Base-by-base conservation (phyloP, 2,329 filamentous ascomycete species). In the Aspergillus sp. region DNA sequence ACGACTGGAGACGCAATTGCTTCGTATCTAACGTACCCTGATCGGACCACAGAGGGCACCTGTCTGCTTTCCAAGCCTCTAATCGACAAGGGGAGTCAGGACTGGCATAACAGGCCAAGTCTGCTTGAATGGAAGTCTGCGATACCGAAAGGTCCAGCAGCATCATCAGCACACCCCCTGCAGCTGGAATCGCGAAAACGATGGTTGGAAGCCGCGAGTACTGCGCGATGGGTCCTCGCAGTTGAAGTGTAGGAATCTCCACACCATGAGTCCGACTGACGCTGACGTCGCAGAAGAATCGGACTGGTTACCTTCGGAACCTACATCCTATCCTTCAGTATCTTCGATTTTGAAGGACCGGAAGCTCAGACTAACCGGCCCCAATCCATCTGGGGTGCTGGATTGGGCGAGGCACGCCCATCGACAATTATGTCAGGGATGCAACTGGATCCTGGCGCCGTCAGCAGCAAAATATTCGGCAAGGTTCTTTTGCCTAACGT, bases 1-100 rank as follows among this genome's bases (percentile, higher is more conserved):
- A 74, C 72, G 0, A 56, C 73, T 7, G 73, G 73, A 13, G 73
- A 76, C 55, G 67, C 66, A 5, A 66, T 74, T 5, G 50, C 64
- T 2, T 73, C 71, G 1, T 76, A 73, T 41, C 63, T 74, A 2
- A 53, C 65, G 4, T 43, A 48, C 0, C 66, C 64, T 3, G 71
- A 73, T 57, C 44, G 47, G 1, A 64, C 61, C 3, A 73, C 70
- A 0, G 45, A 52, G 15, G 57, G 59, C 43, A 26, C 26, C 62
- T 48, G 60, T 61, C 49, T 66, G 13, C 39, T 64, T n/a, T 61
- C 55, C 1, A 49, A 38, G 30, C 30, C 38, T 6, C 30, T 32
- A 3, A 17, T 34, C 4, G 15, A 17, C 18, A 48, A 24, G 11
- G n/a, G 15, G 13, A 17, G 3, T 6, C 43, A 48, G 7, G 52